Conservation (phyloP, 176 grass and related monocot genomes). For the Echinochloa phyllopogon region DNA sequence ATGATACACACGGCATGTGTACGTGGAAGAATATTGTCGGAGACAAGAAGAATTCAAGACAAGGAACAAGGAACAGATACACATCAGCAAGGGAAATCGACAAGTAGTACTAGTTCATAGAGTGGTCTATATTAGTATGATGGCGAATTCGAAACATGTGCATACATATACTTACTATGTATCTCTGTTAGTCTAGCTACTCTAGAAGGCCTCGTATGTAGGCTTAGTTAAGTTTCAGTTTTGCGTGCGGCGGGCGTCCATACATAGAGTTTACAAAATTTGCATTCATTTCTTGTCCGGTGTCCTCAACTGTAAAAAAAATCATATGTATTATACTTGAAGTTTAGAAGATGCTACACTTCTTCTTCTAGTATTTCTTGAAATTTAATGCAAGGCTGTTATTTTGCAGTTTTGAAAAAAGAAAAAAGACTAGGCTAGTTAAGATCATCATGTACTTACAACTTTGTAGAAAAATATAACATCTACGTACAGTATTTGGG, state of each 20-base stretch:
- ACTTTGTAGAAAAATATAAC: too few species aligned
- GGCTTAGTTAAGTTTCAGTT: background rate
- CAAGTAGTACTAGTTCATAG: background rate
- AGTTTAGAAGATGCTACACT: background rate
- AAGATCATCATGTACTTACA: too few species aligned
- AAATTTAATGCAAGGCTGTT: background rate
- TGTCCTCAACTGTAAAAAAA: background rate
- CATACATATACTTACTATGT: background rate
- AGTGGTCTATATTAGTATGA: background rate
- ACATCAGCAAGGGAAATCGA: background rate
- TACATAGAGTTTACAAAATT: background rate
- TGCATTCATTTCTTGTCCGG: background rate
- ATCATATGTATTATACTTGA: background rate
- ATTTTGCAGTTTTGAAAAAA: background rate
- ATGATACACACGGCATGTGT: background rate
- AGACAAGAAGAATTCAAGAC: background rate
- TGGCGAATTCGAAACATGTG: constrained; percentile 9
- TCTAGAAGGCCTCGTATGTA: background rate
- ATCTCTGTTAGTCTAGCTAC: background rate
- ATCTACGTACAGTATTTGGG: too few species aligned
- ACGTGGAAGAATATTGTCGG: background rate
- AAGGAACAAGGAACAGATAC: background rate
- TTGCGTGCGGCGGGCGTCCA: background rate
- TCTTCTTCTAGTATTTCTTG: background rate
- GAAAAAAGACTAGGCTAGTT: background rate